Evolutionary conservation across 2,329 filamentous ascomycete species (phyloP), one percentile per base, ranked within the genome.

Genomic region (Neurospora crassa): DNA sequence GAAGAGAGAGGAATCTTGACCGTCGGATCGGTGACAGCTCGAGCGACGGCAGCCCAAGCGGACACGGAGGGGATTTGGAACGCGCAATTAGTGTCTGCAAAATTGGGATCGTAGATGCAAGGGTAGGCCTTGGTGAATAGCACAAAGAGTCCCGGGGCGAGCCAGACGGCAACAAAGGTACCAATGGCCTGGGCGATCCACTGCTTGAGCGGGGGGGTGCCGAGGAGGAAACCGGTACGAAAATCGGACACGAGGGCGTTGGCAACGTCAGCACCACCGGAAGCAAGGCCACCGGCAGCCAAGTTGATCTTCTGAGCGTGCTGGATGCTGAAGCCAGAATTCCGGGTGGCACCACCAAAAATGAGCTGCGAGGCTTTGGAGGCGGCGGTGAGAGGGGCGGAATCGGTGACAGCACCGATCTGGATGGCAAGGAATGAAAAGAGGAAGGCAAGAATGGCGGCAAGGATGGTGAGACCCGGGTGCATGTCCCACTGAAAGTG

Each of bases 361-460:
- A 92, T 84, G 71, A 91, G 86, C 81, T 91, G 90, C 1, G 88
- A 90, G 5, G 89, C 89, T 80, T 91, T 92, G 74, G 89, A 85
- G 0, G 88, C 88, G 3, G 90, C 88, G 3, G 89, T 91, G 2
- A 91, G 82, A 0, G 90, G 90, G 0, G 89, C 89, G 75, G 86
- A 86, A 75, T 90, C 87, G 18, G 84, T 88, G n/a, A 86, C 84
- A 71, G 84, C 88, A 40, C 85, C 84, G 77, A 87, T 88, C 77
- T 89, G 87, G 73, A 89, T 87, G 67, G 86, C 87, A 34, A 90
- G 80, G 81, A 89, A 87, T 67, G 86, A 85, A 79, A 89, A 89
- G 76, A 89, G 81, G 81, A 89, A 87, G 70, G 85, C 85, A 47
- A 90, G 81, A 73, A 89, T 76, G 73, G 86, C 81, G 43, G 86